phyloP scores from a whole-genome alignment of 768 basidiomycete species.

The Plicaturopsis crispa region DNA sequence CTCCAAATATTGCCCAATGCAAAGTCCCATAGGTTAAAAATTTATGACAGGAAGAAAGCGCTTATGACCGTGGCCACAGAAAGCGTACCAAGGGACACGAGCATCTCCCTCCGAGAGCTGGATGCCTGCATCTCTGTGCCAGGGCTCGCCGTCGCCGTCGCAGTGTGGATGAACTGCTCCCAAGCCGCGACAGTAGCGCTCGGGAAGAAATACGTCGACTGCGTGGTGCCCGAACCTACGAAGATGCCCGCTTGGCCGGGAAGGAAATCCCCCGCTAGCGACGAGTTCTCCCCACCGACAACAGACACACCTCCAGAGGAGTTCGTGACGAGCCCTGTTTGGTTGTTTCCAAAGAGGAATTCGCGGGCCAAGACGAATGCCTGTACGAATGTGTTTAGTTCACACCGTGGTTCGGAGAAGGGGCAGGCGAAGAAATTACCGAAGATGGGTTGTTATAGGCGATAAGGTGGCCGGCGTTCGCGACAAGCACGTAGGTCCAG shows the following conservation, averaged over 20 bases:
- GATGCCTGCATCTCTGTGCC: too few species aligned
- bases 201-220: conserved; percentile 49
- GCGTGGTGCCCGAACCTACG: conserved; percentile 39
- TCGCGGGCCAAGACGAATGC: conserved; percentile 56
- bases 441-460: conserved; percentile 23
- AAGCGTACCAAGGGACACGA: too few species aligned
- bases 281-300: conserved; percentile 42
- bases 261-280: conserved; percentile 38
- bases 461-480: conserved; percentile 33
- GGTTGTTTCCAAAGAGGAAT: conserved; percentile 58
- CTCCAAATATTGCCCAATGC: too few species aligned
- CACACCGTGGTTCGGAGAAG: neutral
- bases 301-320: conserved; percentile 27
- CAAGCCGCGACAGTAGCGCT: conserved; percentile 49
- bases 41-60: too few species aligned
- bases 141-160: too few species aligned
- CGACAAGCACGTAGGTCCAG: conserved; percentile 35
- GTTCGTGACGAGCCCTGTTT: conserved; percentile 45
- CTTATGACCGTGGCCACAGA: too few species aligned
- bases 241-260: conserved; percentile 50
- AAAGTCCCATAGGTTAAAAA: too few species aligned
- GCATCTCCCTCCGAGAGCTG: too few species aligned
- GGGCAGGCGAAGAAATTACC: conserved; percentile 29
- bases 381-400: conserved; percentile 21
- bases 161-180: conserved; percentile 40